Evolutionary conservation across 176 grass and related monocot genomes (phyloP), one percentile per base, ranked within the genome.

Genomic region (Pontederia paniculata): DNA sequence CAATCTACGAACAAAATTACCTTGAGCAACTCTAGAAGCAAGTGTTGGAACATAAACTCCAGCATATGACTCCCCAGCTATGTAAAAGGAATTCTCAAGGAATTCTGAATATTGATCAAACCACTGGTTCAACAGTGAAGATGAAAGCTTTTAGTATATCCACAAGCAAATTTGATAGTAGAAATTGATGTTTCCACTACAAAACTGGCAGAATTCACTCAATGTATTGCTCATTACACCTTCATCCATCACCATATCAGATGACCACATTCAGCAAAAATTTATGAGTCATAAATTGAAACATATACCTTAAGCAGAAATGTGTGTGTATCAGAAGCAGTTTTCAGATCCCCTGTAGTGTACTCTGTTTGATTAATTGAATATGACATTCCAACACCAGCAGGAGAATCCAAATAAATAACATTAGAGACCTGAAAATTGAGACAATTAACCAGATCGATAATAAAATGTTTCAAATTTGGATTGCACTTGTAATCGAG

Each of bases 31-130:
- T 79, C 87, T 83, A 72, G 74, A 66, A 31, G 86, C 74, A 70
- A 97, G 91, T 50, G 91, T 97, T 23, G 91, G 91, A 58, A 97
- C 91, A 74, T 97, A 97, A 55, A 97, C 80, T 59, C 91, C 91
- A 8, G 91, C 91, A 70, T 97, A 97, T 3, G 91, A 97, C 50
- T 97, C 91, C 42, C 91, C 91, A 59, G 79, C 21, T 52, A 97
- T 97, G 51, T 87, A 97, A 69, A 97, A 90, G 5, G 86, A 65
- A 62, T 90, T 97, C 42, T 45, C 68, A 23, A 77, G 72, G 62
- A 90, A 97, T 57, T 97, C 86, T 50, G 91, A 76, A 59, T 97
- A 97, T 60, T 83, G 65, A 23, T 88, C 63, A 69, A 90, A 90
- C 91, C 91, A 97, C 91, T 97, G 79, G 23, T 53, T n/a, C 54